Evolutionary conservation across 148 eudicot genomes (phyloP).

Genomic region (Arbutus unedo): DNA sequence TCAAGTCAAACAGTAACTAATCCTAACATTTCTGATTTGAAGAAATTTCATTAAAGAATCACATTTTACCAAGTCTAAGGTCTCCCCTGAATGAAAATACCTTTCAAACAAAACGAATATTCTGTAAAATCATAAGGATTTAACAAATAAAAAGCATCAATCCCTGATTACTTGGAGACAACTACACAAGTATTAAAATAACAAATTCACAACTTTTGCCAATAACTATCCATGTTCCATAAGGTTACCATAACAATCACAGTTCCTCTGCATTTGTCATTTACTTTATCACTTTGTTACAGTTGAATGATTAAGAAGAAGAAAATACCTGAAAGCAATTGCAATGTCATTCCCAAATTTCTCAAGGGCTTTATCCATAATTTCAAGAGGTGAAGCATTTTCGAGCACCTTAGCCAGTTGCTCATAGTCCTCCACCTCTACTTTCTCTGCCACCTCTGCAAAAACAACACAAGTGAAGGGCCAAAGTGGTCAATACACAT

Average conservation of each 20-base stretch:
- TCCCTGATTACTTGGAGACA: not conserved
- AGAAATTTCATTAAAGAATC: not conserved
- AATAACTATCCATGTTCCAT: not conserved
- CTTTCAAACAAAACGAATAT: not conserved
- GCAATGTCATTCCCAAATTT: conserved; percentile 22
- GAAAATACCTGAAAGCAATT: conserved; percentile 17
- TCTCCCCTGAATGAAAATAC: not conserved
- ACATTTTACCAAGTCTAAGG: not conserved
- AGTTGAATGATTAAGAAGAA: not conserved
- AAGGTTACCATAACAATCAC: not conserved
- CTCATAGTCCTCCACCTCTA: conserved; percentile 9
- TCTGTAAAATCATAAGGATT: not conserved
- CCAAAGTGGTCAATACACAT: not conserved
- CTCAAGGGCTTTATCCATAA: conserved; percentile 20
- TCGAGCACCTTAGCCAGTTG: conserved; percentile 16
- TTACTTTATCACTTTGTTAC: not conserved
- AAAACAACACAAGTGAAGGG: not conserved
- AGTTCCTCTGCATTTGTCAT: not conserved
- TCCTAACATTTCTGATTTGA: not conserved
- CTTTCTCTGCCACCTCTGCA: conserved; percentile 2
- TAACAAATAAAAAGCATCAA: not conserved
- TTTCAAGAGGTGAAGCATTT: conserved; percentile 21
- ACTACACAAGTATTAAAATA: not conserved
- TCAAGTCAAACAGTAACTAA: not conserved
- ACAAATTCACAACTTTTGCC: not conserved